Conservation (phyloP, 169 alveolate species). For the Cryptosporidium ryanae region DNA sequence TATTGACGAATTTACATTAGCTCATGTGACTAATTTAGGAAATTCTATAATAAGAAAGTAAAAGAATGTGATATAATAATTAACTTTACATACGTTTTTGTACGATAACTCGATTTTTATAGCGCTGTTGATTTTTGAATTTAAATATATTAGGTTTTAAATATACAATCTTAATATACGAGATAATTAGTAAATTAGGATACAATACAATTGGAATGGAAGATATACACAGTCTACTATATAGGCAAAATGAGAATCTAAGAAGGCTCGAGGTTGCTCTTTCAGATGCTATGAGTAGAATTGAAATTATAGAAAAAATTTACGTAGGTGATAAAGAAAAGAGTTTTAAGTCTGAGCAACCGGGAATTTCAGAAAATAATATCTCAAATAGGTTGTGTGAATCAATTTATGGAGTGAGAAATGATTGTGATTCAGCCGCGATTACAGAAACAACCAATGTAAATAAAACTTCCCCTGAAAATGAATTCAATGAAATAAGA, state of each 20-base stretch:
- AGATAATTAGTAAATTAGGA: too few species aligned
- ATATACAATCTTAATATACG: background rate
- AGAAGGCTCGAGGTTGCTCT: slow-evolving; percentile 29
- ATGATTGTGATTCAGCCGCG: too few species aligned
- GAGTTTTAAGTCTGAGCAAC: background rate
- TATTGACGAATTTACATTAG: slow-evolving; percentile 71
- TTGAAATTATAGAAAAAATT: slow-evolving; percentile 36
- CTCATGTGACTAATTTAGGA: slow-evolving; percentile 63
- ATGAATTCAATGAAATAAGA: too few species aligned
- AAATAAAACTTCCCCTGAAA: too few species aligned
- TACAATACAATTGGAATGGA: background rate
- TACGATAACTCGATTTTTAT: slow-evolving; percentile 29
- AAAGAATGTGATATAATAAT: background rate
- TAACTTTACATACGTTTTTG: background rate
- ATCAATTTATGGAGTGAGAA: background rate
- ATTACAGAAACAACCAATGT: too few species aligned
- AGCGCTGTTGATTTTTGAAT: slow-evolving; percentile 8
- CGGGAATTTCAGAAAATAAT: background rate
- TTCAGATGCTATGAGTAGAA: slow-evolving; percentile 40
- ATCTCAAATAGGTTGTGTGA: background rate
- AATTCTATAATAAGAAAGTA: slow-evolving; percentile 12
- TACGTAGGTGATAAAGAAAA: background rate
- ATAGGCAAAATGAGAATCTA: slow-evolving; percentile 41
- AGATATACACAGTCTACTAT: background rate
- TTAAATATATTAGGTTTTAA: background rate